phyloP scores from a whole-genome alignment of 495 filamentous ascomycete species.

The Penicillium mononematosum region DNA sequence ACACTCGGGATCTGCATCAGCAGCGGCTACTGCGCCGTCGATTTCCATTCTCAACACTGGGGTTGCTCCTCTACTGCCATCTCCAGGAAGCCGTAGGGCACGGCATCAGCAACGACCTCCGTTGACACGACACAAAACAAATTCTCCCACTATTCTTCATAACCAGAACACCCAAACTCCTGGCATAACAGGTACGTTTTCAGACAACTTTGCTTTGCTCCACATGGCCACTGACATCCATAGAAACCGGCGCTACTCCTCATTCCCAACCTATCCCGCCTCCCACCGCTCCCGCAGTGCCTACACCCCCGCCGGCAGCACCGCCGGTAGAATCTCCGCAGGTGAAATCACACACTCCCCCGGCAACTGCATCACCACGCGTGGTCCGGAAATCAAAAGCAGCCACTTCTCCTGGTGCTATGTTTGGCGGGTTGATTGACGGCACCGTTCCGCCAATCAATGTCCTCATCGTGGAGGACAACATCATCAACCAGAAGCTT shows the following conservation, averaged over 20 bases:
- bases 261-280: conserved; percentile 25
- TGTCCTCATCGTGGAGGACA: conserved; percentile 97
- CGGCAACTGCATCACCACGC: conserved; percentile 41
- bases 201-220: neutral
- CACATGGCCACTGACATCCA: conserved; percentile 18
- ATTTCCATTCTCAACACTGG: conserved; percentile 80
- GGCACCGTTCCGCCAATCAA: conserved; percentile 93
- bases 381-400: conserved; percentile 47
- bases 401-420: conserved; percentile 32
- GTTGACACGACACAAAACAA: conserved; percentile 68
- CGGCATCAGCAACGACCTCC: conserved; percentile 43
- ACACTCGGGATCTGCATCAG: conserved; percentile 40
- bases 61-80: conserved; percentile 77
- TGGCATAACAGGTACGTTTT: conserved; percentile 31
- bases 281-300: conserved; percentile 29
- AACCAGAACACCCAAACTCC: conserved; percentile 43
- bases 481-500: conserved; percentile 91
- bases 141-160: conserved; percentile 71
- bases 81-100: conserved; percentile 65
- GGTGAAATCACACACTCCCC: conserved; percentile 37
- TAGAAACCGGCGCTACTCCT: conserved; percentile 31
- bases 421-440: conserved; percentile 67
- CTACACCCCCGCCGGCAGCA: conserved; percentile 36
- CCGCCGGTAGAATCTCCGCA: conserved; percentile 40
- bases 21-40: conserved; percentile 42